Percentiles rank a stretch among this genome's conserved stretches.
Evolutionary conservation across 2,329 filamentous ascomycete genomes (phyloP).

Genomic region (Calonectria montana): DNA sequence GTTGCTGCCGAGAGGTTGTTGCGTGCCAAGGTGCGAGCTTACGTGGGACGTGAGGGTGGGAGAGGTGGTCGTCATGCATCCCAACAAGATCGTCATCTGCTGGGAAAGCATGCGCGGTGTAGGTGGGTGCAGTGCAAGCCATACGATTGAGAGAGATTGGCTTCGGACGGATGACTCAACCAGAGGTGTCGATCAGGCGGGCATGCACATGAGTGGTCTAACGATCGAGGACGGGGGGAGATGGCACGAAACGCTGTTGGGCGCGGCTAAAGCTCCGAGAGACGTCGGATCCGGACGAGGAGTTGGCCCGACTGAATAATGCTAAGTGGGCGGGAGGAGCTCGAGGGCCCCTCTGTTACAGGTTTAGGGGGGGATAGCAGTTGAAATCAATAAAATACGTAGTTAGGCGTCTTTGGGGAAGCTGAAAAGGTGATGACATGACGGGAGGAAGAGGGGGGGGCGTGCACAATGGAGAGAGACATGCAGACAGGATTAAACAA

Average conservation of each 20-base stretch:
- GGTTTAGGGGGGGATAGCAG: background rate
- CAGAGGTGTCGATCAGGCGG: background rate
- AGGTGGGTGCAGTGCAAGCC: background rate
- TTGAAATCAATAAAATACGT: background rate
- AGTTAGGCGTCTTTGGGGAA: background rate
- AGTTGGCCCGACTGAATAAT: conserved; percentile 9
- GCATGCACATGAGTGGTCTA: background rate
- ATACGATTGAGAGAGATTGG: background rate
- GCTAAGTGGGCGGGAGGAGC: conserved; percentile 17
- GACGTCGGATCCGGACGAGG: conserved; percentile 17
- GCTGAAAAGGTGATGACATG: background rate
- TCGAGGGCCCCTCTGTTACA: background rate
- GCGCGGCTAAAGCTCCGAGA: background rate
- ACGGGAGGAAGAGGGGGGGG: background rate
- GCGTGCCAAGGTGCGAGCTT: background rate
- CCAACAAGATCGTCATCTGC: background rate
- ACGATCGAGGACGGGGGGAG: background rate
- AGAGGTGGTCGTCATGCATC: background rate
- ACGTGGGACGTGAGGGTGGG: background rate
- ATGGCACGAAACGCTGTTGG: background rate
- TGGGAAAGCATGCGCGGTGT: background rate
- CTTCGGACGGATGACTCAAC: background rate
- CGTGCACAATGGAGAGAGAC: background rate
- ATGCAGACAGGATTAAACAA: background rate
- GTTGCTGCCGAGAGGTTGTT: background rate